A percentile compares a stretch with the other conserved stretches of the same genome.
Evolutionary conservation across 2,329 filamentous ascomycete species (phyloP).

Genomic region (Aspergillus pseudonomiae): DNA sequence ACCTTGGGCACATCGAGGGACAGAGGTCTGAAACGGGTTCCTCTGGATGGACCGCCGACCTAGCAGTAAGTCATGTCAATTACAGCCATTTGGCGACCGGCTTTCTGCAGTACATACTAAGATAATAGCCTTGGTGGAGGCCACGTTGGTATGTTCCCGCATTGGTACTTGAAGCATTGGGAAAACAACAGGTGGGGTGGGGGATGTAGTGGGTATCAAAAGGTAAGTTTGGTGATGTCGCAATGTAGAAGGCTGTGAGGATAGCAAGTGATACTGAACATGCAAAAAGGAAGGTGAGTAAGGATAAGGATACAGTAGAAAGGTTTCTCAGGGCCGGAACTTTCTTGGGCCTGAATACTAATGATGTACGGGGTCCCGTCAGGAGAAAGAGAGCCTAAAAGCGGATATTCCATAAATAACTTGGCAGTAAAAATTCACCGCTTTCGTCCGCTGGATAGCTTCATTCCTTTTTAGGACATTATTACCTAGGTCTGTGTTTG

Average conservation of each 20-base stretch:
- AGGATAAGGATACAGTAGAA: neutral
- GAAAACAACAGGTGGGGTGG: conserved; percentile 18
- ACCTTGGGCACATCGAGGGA: conserved; percentile 96
- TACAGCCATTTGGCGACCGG: conserved; percentile 11
- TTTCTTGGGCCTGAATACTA: conserved; percentile 1
- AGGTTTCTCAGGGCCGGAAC: neutral
- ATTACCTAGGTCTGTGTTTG: neutral
- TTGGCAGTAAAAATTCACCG: conserved; percentile 1
- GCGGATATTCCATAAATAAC: conserved; percentile 9
- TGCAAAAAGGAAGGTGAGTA: neutral
- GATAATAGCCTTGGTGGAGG: conserved; percentile 90
- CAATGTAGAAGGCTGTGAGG: neutral
- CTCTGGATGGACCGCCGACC: conserved; percentile 94
- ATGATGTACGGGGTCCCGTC: neutral
- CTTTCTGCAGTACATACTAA: conserved; percentile 63
- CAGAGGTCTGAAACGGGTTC: conserved; percentile 91
- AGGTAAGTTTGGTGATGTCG: neutral
- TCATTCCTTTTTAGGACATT: neutral
- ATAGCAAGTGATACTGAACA: neutral
- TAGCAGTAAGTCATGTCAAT: conserved; percentile 48
- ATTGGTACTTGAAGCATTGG: conserved; percentile 51
- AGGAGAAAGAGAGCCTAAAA: conserved; percentile 4
- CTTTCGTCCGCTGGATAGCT: neutral
- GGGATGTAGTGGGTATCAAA: conserved; percentile 4
- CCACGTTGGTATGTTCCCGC: conserved; percentile 47